A percentile compares a stretch with the other conserved stretches of the same genome.
Evolutionary conservation across 2,329 filamentous ascomycete genomes (phyloP).

Genomic region (Cercospora sp.): DNA sequence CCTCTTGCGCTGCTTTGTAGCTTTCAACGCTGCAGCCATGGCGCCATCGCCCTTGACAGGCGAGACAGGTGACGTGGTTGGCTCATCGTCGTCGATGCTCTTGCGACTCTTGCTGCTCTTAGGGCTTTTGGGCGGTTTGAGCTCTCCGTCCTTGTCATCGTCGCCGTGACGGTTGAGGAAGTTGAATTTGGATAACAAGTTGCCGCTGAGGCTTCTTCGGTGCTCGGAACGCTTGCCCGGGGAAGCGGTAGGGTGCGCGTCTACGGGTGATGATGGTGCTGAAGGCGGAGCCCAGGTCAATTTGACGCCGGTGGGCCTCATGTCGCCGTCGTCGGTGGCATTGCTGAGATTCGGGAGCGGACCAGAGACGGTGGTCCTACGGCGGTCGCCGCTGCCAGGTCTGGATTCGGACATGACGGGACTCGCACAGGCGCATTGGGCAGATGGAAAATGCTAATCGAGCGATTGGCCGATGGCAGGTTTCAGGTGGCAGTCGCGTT

Average conservation of each 20-base stretch:
- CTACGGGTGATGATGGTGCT: conserved; percentile 27
- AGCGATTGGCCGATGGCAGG: not conserved
- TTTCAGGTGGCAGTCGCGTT: conserved; percentile 1
- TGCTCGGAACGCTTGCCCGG: conserved; percentile 37
- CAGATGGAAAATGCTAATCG: conserved; percentile 6
- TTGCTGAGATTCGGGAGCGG: conserved; percentile 20
- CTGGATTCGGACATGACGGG: conserved; percentile 8
- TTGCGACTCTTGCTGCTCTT: conserved; percentile 32
- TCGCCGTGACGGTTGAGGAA: conserved; percentile 60
- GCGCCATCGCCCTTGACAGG: conserved; percentile 32
- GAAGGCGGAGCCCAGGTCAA: conserved; percentile 33
- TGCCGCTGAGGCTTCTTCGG: conserved; percentile 60
- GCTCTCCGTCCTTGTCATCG: conserved; percentile 36
- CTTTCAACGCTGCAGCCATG: conserved; percentile 28
- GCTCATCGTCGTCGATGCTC: conserved; percentile 38
- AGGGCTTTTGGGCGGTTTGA: conserved; percentile 32
- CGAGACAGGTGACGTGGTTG: conserved; percentile 22
- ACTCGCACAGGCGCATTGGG: conserved; percentile 23
- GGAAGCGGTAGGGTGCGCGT: conserved; percentile 22
- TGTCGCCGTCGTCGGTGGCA: conserved; percentile 18
- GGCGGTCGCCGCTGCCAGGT: conserved; percentile 28
- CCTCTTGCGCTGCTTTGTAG: conserved; percentile 62
- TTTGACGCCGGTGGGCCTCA: conserved; percentile 28
- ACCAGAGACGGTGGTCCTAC: conserved; percentile 27
- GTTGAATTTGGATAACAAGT: conserved; percentile 67